These are phyloP conservation scores for Fallopia convolvulus DNA, from an alignment of 148 eudicot genomes.

Conservation along the genomic window DNA sequence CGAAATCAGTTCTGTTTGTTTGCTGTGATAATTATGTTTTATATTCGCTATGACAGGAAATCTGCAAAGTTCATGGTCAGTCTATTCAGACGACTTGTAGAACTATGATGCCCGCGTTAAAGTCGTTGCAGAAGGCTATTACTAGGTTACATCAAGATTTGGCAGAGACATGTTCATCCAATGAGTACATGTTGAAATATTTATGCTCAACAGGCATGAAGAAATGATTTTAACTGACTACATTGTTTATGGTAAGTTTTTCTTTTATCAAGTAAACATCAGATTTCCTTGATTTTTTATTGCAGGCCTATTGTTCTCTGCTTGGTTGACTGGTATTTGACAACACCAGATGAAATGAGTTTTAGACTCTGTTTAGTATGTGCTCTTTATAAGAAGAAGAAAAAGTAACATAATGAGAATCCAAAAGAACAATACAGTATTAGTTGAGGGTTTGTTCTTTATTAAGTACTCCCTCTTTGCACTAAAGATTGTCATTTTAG, in stretches of 20 bases:
- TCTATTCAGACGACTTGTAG: conserved; percentile 70
- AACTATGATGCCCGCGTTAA: conserved; percentile 77
- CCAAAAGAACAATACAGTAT: too few relatives aligned
- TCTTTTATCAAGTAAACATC: neutral
- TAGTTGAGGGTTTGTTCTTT: too few relatives aligned
- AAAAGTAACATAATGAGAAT: too few relatives aligned
- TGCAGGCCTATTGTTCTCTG: neutral
- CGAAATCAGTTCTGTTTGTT: neutral
- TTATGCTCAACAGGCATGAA: conserved; percentile 51
- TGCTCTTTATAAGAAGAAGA: too few relatives aligned
- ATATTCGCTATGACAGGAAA: conserved; percentile 44
- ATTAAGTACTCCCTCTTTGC: too few relatives aligned
- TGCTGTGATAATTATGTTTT: conserved; percentile 8
- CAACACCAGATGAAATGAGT: too few relatives aligned
- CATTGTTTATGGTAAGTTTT: conserved; percentile 2
- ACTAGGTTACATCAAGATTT: conserved; percentile 85
- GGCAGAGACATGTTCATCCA: conserved; percentile 86
- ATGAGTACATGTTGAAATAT: conserved; percentile 81
- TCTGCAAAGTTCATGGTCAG: conserved; percentile 77
- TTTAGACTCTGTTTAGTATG: too few relatives aligned
- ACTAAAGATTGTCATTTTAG: neutral
- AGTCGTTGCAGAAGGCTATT: conserved; percentile 84
- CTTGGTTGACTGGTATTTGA: neutral
- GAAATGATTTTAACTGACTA: conserved; percentile 20
- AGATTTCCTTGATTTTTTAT: neutral